phyloP scores from a whole-genome alignment of 2,329 filamentous ascomycete genomes.

The Emmonsiellopsis sp. region DNA sequence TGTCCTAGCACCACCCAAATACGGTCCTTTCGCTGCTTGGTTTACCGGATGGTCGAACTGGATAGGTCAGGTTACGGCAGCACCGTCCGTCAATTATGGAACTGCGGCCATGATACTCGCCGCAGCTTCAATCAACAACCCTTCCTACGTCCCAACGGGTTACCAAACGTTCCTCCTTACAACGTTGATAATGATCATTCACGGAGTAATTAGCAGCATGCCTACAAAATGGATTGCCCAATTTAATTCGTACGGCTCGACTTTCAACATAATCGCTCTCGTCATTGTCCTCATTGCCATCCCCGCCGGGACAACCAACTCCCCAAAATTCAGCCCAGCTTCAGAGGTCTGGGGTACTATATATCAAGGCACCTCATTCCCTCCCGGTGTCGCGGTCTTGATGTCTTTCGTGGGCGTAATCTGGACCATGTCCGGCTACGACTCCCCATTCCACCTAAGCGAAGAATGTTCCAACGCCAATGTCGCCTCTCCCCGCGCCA shows the following conservation, averaged over 20 bases:
- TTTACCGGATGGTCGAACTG: slow-evolving; percentile 63
- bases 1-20: slow-evolving; percentile 57
- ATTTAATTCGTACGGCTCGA: slow-evolving; percentile 61
- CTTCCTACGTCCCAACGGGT: slow-evolving; percentile 52
- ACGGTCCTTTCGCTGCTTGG: slow-evolving; percentile 59
- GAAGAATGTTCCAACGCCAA: slow-evolving; percentile 68
- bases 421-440: slow-evolving; percentile 61
- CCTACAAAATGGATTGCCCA: slow-evolving; percentile 61
- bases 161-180: slow-evolving; percentile 64
- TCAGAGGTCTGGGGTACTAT: slow-evolving; percentile 57
- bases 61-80: slow-evolving; percentile 57
- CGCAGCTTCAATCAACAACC: slow-evolving; percentile 57
- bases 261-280: slow-evolving; percentile 60
- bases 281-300: slow-evolving; percentile 60
- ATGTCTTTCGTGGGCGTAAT: slow-evolving; percentile 65
- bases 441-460: slow-evolving; percentile 61
- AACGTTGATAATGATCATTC: slow-evolving; percentile 56
- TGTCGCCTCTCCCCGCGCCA: slow-evolving; percentile 60
- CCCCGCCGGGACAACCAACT: slow-evolving; percentile 48
- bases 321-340: slow-evolving; percentile 50
- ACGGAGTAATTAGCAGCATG: slow-evolving; percentile 58
- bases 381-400: slow-evolving; percentile 56
- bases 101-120: slow-evolving; percentile 62
- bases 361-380: slow-evolving; percentile 57
- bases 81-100: slow-evolving; percentile 58